Percentiles rank a stretch among this genome's conserved stretches.
Evolutionary conservation across 2,329 filamentous ascomycete genomes (phyloP).

Genomic region (Apiospora kogelbergensis): DNA sequence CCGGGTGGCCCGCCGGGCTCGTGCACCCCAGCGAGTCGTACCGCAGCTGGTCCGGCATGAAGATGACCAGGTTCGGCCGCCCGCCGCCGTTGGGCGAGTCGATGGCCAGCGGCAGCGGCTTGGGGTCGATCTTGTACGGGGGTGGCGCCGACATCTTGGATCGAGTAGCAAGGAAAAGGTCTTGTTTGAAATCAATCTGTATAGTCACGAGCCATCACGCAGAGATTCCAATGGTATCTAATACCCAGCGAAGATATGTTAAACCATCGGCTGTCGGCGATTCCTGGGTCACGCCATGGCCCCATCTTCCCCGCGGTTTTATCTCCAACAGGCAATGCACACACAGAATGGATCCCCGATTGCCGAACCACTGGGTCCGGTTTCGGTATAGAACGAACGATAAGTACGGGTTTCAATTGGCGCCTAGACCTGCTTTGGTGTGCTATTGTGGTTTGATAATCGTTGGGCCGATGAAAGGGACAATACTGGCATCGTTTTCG

Average conservation of each 20-base stretch:
- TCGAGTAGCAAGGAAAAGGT: background rate
- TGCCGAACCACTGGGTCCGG: background rate
- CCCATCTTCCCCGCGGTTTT: background rate
- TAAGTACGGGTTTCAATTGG: too few species aligned
- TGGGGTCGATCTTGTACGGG: background rate
- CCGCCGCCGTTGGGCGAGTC: slow-evolving; percentile 9
- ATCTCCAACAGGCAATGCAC: background rate
- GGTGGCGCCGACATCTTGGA: background rate
- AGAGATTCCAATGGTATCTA: too few species aligned
- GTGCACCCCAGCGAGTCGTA: slow-evolving; percentile 42
- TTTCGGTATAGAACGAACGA: background rate
- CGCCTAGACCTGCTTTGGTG: too few species aligned
- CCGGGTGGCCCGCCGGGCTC: slow-evolving; percentile 16
- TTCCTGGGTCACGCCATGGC: background rate
- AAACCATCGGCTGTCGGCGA: background rate
- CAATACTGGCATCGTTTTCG: too few species aligned
- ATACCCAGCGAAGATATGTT: too few species aligned
- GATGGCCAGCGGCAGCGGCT: slow-evolving; percentile 1
- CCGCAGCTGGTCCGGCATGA: slow-evolving; percentile 49
- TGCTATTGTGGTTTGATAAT: too few species aligned
- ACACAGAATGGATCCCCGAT: background rate
- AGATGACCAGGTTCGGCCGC: slow-evolving; percentile 39
- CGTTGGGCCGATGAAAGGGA: too few species aligned
- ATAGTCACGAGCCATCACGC: too few species aligned
- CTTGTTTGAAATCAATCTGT: too few species aligned